Evolutionary conservation across 2,329 filamentous ascomycete species (phyloP), one percentile per base, ranked within the genome.

Genomic region (Harringtonia lauricola): DNA sequence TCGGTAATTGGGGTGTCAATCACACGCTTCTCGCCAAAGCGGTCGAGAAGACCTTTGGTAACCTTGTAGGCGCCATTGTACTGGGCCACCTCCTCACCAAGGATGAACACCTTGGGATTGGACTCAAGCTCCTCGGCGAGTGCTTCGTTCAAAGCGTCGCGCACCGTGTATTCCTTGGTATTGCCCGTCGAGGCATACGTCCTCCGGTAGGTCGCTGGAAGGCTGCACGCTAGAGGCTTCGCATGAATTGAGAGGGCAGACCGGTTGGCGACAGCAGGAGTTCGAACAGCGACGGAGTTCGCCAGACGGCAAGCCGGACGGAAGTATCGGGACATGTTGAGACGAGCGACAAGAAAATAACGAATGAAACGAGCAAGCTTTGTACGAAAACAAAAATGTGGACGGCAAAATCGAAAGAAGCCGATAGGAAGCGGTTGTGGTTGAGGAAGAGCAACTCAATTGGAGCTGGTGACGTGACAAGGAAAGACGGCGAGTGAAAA

Each of bases 61-160:
- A 98, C 90, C 73, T 98, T 98, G 81, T 98, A 98, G 62, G 90
- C 90, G 74, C 92, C 92, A 67, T 98, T 98, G 75, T 98, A 98
- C 71, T 98, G 92, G 58, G 92, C 92, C 60, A 98, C 92, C 72
- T 98, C 92, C 75, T 98, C 92, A 59, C 92, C 92, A 47, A 98
- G 67, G 55, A 98, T 71, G 66, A 95, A 98, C 57, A 95, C 89
- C 75, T 95, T 96, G 52, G 83, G 75, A 68, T 98, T 94, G 61
- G 68, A 64, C 74, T 95, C 89, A 66, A 98, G 81, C 76, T 98
- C 92, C 73, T 98, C 92, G 39, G 88, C 88, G 61, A 98, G 81
- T 48, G 92, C 92, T 74, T 98, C 90, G 65, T 98, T 98, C 61
- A 98, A 74, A 48, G 92, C 92, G 63, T 98, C 92, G 71, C 92